Conservation (phyloP, 139 green algal genomes). For the Picochlorum sp. region DNA sequence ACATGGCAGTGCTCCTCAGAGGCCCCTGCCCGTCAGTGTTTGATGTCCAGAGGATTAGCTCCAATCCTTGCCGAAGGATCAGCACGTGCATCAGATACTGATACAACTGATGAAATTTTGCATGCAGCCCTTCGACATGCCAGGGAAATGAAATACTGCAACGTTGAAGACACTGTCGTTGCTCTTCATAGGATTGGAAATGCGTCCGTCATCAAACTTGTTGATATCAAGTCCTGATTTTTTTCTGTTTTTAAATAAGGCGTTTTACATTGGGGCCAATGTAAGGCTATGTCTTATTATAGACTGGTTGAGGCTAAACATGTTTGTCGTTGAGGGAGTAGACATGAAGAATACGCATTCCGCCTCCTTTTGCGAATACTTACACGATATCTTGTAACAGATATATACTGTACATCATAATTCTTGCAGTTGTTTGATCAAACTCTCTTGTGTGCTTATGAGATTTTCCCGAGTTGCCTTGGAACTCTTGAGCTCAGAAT, state of each 20-base stretch:
- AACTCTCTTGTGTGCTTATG: background rate
- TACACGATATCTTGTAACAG: background rate
- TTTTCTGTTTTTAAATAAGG: too few species aligned
- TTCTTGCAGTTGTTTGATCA: conserved; percentile 20
- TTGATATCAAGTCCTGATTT: conserved; percentile 43
- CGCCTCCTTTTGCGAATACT: background rate
- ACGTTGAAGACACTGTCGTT: conserved; percentile 75
- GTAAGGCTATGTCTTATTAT: too few species aligned
- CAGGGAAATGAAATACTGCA: conserved; percentile 63
- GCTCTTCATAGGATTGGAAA: conserved; percentile 92
- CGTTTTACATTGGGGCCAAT: too few species aligned
- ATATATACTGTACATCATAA: conserved; percentile 3
- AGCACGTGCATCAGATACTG: conserved; percentile 73
- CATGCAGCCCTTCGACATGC: conserved; percentile 57
- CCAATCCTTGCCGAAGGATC: conserved; percentile 86
- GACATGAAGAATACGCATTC: conserved; percentile 5
- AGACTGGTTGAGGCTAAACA: too few species aligned
- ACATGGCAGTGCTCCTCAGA: conserved; percentile 87
- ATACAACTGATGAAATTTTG: conserved; percentile 83
- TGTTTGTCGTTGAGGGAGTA: too few species aligned
- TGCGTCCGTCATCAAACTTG: conserved; percentile 92
- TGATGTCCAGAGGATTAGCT: conserved; percentile 77
- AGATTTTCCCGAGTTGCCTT: conserved; percentile 8
- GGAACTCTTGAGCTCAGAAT: conserved; percentile 17
- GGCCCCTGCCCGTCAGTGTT: conserved; percentile 70